Conservation (phyloP, 1,139 yeast species). For the Debaryomycetaceae sp. region DNA sequence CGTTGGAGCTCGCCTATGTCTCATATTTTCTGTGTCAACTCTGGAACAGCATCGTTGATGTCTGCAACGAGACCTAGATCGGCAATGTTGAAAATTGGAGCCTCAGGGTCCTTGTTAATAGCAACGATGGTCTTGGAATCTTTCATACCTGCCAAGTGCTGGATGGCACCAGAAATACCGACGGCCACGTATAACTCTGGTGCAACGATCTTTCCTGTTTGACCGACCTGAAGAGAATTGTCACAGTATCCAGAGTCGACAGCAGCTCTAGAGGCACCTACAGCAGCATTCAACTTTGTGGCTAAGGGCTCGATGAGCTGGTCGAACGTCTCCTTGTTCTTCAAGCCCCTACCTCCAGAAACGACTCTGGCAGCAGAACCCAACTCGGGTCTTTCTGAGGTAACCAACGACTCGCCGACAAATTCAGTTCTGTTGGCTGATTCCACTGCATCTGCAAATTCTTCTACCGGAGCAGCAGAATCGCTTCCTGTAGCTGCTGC, state of each 20-base stretch:
- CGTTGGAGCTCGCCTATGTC: neutral
- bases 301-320: slow-evolving; percentile 79
- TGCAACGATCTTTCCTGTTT: slow-evolving; percentile 96
- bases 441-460: slow-evolving; percentile 32
- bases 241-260: slow-evolving; percentile 96
- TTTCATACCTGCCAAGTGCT: slow-evolving; percentile 98
- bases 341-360: slow-evolving; percentile 93
- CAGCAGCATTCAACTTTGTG: slow-evolving; percentile 79
- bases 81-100: slow-evolving; percentile 89
- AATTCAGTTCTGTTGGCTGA: slow-evolving; percentile 46
- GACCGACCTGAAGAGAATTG: slow-evolving; percentile 97
- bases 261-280: slow-evolving; percentile 98
- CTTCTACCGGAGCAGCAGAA: slow-evolving; percentile 48
- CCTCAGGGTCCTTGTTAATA: slow-evolving; percentile 89
- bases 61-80: slow-evolving; percentile 91
- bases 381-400: slow-evolving; percentile 88
- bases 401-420: slow-evolving; percentile 67
- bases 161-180: slow-evolving; percentile 96
- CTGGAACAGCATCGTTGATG: slow-evolving; percentile 80
- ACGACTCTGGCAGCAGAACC: slow-evolving; percentile 79
- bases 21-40: slow-evolving; percentile 69
- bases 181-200: slow-evolving; percentile 92
- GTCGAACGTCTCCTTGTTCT: slow-evolving; percentile 85
- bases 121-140: slow-evolving; percentile 93
- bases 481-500: slow-evolving; percentile 44